Base-by-base conservation (phyloP, 73 alveolate genomes). In the Tetrahymena thermophila region DNA sequence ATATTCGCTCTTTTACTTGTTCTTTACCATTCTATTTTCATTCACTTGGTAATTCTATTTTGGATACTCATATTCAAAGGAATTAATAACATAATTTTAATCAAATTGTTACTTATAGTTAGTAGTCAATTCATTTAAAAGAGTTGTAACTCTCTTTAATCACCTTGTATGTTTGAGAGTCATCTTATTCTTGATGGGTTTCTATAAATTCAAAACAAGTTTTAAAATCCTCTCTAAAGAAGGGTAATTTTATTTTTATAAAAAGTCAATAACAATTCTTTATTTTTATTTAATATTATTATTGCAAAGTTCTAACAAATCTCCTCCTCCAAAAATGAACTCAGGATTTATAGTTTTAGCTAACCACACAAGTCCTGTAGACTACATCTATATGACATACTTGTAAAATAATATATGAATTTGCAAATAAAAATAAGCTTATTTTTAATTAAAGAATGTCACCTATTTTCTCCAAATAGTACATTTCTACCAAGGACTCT, bases 321-420 rank as follows among this genome's bases (percentile, higher is more conserved):
- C 58, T 42, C 94, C 94, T 35, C 94, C 56, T 84, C 95, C 93
- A 11, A 56, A 34, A 21, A 95, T 28, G 97, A 95, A 50, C 43
- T 55, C 93, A 16, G 95, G 94, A 95, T 44, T 43, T 35, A 34
- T 95, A 8, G 94, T 89, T 28, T 93, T 95, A 85, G 71, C 94
- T 31, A 95, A 95, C 84, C 95, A 95, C 44, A 85, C 97, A 28
- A 95, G 97, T 34, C 97, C 95, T 9, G 56, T 95, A 21, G 97
- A 95, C 55, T 85, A 84, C 58, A 50, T 95, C 89, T 71, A 71
- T 8, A 71, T 71, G 89, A 71, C 89, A 19, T 71, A 71, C 11
- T 25, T 71, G 89, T 71, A 71, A 71, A 14, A 19, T 3, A 50
- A 50, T 50, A 50, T 11, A 3, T 25, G 3, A 19, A 19, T n/a